phyloP scores from a whole-genome alignment of 345 rosid genomes.

The Eucalyptus polyanthemos region DNA sequence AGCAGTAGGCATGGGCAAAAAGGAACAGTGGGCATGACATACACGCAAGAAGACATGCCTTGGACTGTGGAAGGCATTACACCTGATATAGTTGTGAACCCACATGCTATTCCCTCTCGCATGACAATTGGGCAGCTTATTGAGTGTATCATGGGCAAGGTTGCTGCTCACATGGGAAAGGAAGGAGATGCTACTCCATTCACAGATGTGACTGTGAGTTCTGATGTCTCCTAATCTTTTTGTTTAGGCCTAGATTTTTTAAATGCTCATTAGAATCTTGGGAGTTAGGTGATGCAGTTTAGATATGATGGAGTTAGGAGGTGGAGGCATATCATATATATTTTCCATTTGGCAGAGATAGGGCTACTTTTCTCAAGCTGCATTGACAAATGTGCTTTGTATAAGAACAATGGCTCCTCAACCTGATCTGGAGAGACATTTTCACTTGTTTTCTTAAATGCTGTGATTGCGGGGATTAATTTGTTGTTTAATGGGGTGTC shows the following conservation, averaged over 20 bases:
- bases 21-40: conserved; percentile 98
- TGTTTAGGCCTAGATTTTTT: not conserved
- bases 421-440: not conserved
- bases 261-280: not conserved
- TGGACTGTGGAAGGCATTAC: conserved; percentile 97
- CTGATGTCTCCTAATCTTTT: not conserved
- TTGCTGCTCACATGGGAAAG: conserved; percentile 99
- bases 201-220: conserved; percentile 93
- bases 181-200: conserved; percentile 99
- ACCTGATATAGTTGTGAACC: conserved; percentile 91
- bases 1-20: conserved; percentile 99
- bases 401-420: not conserved
- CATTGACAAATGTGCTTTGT: not conserved
- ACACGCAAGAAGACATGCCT: conserved; percentile 99
- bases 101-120: conserved; percentile 99
- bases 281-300: not conserved
- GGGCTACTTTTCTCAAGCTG: not conserved
- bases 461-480: not conserved
- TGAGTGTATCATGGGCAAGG: conserved; percentile 99
- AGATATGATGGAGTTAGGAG: not conserved
- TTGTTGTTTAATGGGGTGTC: not conserved
- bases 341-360: not conserved
- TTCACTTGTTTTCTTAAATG: not conserved
- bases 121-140: conserved; percentile 99
- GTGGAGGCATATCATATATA: not conserved